A percentile compares a stretch with the other conserved stretches of the same genome.
Conservation (phyloP, 2,329 filamentous ascomycete genomes). For the Clarireedia hainanense region DNA sequence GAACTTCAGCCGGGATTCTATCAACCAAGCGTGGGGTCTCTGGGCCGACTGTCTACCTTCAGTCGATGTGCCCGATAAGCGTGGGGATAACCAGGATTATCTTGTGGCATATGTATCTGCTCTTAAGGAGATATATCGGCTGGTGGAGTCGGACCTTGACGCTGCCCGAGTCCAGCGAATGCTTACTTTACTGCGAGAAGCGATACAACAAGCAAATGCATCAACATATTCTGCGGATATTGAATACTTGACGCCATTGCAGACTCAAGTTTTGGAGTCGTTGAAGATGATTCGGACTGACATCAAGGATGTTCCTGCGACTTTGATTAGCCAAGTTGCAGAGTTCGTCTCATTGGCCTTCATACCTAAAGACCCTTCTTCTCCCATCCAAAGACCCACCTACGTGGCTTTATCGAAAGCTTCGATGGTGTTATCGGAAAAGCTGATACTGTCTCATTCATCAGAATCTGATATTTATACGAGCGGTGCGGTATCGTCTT, state of each 20-base stretch:
- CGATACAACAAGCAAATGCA: slow-evolving; percentile 62
- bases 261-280: slow-evolving; percentile 60
- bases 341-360: slow-evolving; percentile 68
- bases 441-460: slow-evolving; percentile 51
- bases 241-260: slow-evolving; percentile 65
- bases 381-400: slow-evolving; percentile 51
- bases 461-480: slow-evolving; percentile 60
- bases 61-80: slow-evolving; percentile 36
- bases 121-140: slow-evolving; percentile 68
- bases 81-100: slow-evolving; percentile 66
- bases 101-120: slow-evolving; percentile 77
- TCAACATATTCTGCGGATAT: slow-evolving; percentile 63
- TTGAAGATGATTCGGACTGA: slow-evolving; percentile 62
- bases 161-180: slow-evolving; percentile 58
- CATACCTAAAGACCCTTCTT: slow-evolving; percentile 27
- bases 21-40: slow-evolving; percentile 58
- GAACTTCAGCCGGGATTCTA: slow-evolving; percentile 34
- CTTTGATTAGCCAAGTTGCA: slow-evolving; percentile 61
- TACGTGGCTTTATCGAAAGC: slow-evolving; percentile 86
- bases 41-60: slow-evolving; percentile 62
- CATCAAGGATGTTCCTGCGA: slow-evolving; percentile 54
- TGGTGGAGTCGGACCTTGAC: slow-evolving; percentile 58
- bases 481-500: slow-evolving; percentile 56
- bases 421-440: slow-evolving; percentile 63
- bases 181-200: slow-evolving; percentile 60